These are phyloP conservation scores for Uromyces viciae-fabae DNA, from an alignment of 1,284 basidiomycete species.

Conservation along the genomic window DNA sequence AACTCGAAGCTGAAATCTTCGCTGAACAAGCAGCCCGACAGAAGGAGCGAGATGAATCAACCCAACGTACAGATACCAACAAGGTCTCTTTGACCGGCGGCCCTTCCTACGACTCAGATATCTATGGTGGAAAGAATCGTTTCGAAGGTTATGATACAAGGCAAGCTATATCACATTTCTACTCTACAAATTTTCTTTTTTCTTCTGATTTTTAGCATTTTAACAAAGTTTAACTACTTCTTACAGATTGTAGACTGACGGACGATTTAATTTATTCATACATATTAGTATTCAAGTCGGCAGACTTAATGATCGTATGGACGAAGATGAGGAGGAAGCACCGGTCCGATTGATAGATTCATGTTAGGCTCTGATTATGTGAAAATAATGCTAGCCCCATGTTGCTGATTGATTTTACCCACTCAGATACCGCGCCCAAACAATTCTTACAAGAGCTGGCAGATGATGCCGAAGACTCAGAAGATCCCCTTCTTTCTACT, in stretches of 20 bases:
- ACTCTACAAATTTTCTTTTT: neutral
- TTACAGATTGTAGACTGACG: neutral
- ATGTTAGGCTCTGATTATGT: conserved; percentile 21
- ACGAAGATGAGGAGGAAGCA: conserved; percentile 47
- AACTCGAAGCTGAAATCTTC: conserved; percentile 36
- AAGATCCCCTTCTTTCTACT: conserved; percentile 90
- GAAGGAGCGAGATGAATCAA: conserved; percentile 17
- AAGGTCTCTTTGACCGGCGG: conserved; percentile 36
- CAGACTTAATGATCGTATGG: conserved; percentile 29
- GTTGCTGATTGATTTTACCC: neutral
- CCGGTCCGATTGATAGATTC: conserved; percentile 46
- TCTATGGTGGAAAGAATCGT: conserved; percentile 35
- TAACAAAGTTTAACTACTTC: neutral
- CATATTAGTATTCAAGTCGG: conserved; percentile 37
- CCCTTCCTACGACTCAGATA: conserved; percentile 43
- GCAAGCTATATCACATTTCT: neutral
- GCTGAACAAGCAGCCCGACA: conserved; percentile 25
- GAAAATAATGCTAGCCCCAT: neutral
- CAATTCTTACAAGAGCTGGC: conserved; percentile 92
- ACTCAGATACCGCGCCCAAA: conserved; percentile 73
- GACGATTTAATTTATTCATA: neutral
- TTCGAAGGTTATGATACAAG: conserved; percentile 44
- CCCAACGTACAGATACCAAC: conserved; percentile 38
- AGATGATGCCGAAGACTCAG: conserved; percentile 80
- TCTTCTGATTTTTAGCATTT: neutral